Evolutionary conservation across 2,329 filamentous ascomycete species (phyloP).

Genomic region (Sordariomycetes sp.): DNA sequence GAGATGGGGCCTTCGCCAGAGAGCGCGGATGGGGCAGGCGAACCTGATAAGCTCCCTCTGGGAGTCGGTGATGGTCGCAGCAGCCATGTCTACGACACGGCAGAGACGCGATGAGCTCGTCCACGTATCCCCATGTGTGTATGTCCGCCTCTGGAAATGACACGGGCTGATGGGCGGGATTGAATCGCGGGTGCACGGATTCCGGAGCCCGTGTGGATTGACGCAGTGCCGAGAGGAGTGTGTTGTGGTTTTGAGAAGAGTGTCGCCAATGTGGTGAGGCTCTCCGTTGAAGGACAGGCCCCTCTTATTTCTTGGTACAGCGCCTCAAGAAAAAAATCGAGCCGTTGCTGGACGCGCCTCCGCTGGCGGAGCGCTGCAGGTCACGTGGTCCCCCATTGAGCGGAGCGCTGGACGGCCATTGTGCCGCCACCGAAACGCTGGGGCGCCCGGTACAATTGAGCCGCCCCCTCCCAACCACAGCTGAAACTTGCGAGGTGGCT

Average conservation of each 20-base stretch:
- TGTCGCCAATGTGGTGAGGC: background rate
- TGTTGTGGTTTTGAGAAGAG: background rate
- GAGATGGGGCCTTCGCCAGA: background rate
- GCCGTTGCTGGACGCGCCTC: background rate
- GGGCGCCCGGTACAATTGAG: too few relatives aligned
- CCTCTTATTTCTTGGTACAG: background rate
- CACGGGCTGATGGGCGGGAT: background rate
- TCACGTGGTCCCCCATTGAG: background rate
- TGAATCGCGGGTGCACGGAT: background rate
- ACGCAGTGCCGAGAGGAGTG: background rate
- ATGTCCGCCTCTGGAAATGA: background rate
- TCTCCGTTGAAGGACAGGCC: background rate
- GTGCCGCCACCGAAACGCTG: background rate
- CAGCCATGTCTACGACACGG: slow-evolving; percentile 5
- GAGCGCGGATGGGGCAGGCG: slow-evolving; percentile 8
- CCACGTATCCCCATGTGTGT: background rate
- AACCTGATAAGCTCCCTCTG: slow-evolving; percentile 51
- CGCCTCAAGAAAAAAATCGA: slow-evolving; percentile 3
- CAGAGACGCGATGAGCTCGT: background rate
- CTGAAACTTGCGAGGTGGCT: too few relatives aligned
- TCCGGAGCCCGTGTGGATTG: background rate
- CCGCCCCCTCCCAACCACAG: too few relatives aligned
- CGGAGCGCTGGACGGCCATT: background rate
- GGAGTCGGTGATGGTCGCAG: slow-evolving; percentile 29
- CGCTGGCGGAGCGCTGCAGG: background rate